Evolutionary conservation across 1,139 yeast genomes (phyloP), one percentile per base, ranked within the genome.

Genomic region (Pichia sp.): DNA sequence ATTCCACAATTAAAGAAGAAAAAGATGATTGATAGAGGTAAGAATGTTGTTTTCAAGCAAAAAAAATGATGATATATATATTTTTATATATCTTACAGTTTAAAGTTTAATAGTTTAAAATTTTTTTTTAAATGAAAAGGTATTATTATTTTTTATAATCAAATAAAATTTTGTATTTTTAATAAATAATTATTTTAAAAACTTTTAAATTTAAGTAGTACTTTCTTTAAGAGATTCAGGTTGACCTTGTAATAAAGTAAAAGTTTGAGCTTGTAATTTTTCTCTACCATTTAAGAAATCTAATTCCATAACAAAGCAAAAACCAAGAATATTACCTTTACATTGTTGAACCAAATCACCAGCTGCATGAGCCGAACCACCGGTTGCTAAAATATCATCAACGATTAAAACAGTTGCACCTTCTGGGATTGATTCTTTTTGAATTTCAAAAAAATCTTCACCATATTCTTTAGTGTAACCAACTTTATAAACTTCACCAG

Each of bases 351-450:
- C 85, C 55, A 94, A 76, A 59, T 86, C 83, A 48, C 96, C 97
- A 37, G 97, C 98, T 50, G 95, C 97, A 50, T 68, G 70, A 23
- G 98, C 98, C 61, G 95, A 83, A 37, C 98, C 98, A 55, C 97
- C 98, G 37, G 98, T 92, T 41, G 98, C 98, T 65, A 94, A 84
- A 58, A 92, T 89, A 63, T 92, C 99, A 64, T 92, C 98, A 31
- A 92, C 95, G 55, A 92, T 75, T 38, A 92, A 72, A 31, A 92
- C 94, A 49, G 74, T 84, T 43, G 95, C 75, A 34, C 92, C 95
- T 50, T 74, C 74, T 54, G 89, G 85, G 55, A 92, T 80, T 37
- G 92, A 80, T 48, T 78, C 94, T 53, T 76, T 71, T 70, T 94
- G 98, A 65, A 94, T 80, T 66, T 89, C 96, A 63, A 92, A 89